These are phyloP conservation scores for Beauveria pseudobassiana DNA, from an alignment of 2,329 filamentous ascomycete genomes.

Conservation along the genomic window DNA sequence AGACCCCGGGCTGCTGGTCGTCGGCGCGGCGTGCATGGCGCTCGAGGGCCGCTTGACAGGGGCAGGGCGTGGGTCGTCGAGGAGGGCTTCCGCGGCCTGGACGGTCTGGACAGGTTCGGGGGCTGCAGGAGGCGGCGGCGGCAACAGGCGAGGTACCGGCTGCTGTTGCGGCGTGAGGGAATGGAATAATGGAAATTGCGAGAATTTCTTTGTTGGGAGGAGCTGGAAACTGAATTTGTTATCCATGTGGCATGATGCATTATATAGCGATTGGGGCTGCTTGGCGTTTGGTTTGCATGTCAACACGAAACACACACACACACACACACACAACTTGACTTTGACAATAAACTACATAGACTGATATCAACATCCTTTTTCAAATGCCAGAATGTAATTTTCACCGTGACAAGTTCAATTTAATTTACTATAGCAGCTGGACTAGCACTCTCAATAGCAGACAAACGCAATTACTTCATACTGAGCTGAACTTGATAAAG, in stretches of 20 bases:
- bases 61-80: slow-evolving; percentile 73
- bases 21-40: slow-evolving; percentile 77
- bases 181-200: too few relatives aligned
- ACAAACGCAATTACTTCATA: too few relatives aligned
- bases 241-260: background rate
- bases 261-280: background rate
- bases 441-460: too few relatives aligned
- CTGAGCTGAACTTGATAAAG: too few relatives aligned
- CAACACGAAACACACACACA: background rate
- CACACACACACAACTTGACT: background rate
- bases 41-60: slow-evolving; percentile 47
- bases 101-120: slow-evolving; percentile 55
- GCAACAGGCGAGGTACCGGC: background rate
- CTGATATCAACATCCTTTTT: background rate
- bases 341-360: background rate
- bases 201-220: background rate
- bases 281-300: background rate
- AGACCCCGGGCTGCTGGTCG: slow-evolving; percentile 82
- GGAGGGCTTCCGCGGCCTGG: slow-evolving; percentile 74
- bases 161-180: background rate
- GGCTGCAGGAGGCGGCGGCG: slow-evolving; percentile 7
- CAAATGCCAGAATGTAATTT: too few relatives aligned
- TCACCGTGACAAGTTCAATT: too few relatives aligned
- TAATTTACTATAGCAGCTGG: too few relatives aligned
- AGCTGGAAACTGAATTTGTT: background rate